Evolutionary conservation across 768 basidiomycete species (phyloP), one percentile per base, ranked within the genome.

Genomic region (Calvatia gigantea): DNA sequence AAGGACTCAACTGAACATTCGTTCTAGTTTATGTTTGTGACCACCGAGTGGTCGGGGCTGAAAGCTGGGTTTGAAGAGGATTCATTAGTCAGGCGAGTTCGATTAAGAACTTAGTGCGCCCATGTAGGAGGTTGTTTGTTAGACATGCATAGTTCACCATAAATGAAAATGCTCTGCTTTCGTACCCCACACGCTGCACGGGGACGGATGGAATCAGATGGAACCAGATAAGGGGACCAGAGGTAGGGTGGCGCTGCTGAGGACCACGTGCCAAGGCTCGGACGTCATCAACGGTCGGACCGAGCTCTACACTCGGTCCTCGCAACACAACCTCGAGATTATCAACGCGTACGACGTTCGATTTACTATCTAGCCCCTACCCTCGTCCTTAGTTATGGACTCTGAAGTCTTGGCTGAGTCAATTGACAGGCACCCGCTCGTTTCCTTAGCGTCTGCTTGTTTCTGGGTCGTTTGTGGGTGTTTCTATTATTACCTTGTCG

Each of bases 1-100:
- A 84, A 85, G 64, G 93, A 93, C 67, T 95, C 94, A 17, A 96
- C 94, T 15, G 94, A 96, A 69, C 85, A 94, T 63, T 74, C 78
- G 9, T 96, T 95, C 76, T 91, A 66, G 64, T 11, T 4, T 7
- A 21, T 19, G 32, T n/a, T n/a, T 2, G 35, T 14, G 35, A n/a
- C 14, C 12, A 37, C 17, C 3, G 35, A 14, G 14, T 14, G 35
- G 35, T 14, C 35, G n/a, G 5, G 35, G 35, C 17, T 42, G 41
- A 42, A 21, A 12, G 19, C 21, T 12, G 41, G 11, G 17, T 7
- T 23, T 23, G 21, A 11, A 7, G 41, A 42, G 25, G 9, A 23
- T 21, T 42, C 41, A 21, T 21, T 41, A 5, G 39, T 15, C 39
- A 41, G 19, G 41, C 17, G 19, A 12, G 21, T 42, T 42, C 41